A percentile compares a stretch with the other conserved stretches of the same genome.
Conservation (phyloP, 176 grass and related monocot species). For the Cymbopogon citratus region DNA sequence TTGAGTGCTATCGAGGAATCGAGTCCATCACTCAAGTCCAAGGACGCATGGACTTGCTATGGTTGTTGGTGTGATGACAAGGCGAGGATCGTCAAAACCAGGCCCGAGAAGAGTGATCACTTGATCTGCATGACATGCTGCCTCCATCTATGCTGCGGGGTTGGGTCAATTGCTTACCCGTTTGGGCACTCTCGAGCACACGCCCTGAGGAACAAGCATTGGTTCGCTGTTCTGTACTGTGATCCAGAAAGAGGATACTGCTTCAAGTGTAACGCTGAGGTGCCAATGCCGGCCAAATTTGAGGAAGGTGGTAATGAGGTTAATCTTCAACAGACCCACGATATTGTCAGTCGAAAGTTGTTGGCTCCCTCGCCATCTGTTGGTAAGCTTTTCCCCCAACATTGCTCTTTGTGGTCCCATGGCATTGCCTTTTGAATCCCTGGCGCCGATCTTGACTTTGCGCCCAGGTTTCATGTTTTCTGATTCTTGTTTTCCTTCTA, state of each 20-base stretch:
- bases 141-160: background rate
- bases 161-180: background rate
- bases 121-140: background rate
- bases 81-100: too few species aligned
- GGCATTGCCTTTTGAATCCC: conserved; percentile 11
- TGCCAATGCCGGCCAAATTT: too few species aligned
- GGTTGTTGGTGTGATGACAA: background rate
- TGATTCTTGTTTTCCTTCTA: background rate
- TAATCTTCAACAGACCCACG: too few species aligned
- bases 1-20: background rate
- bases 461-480: background rate
- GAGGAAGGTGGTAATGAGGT: too few species aligned
- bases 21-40: background rate
- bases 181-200: background rate
- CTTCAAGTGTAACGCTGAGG: background rate
- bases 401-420: background rate
- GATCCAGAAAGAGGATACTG: background rate
- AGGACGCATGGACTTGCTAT: background rate
- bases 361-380: background rate
- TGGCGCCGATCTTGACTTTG: background rate
- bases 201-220: background rate
- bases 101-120: background rate
- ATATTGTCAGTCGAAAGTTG: too few species aligned
- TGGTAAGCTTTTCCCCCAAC: background rate
- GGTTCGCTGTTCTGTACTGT: background rate